A percentile compares a stretch with the other conserved stretches of the same genome.
Conservation (phyloP, 768 basidiomycete genomes). For the Termitomyces sp. region DNA sequence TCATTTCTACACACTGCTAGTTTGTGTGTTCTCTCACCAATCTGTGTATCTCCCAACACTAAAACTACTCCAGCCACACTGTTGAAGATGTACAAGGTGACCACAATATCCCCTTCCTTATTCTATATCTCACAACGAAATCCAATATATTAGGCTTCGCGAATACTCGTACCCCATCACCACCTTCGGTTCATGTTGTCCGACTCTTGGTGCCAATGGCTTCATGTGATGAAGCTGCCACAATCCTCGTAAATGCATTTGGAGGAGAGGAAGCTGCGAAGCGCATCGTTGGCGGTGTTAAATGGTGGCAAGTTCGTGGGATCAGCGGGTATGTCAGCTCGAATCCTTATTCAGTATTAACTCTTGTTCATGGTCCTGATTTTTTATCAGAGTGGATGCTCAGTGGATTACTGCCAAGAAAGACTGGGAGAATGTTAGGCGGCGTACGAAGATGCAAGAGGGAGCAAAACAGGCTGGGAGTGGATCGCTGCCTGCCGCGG, state of each 20-base stretch:
- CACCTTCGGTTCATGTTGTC: slow-evolving; percentile 78
- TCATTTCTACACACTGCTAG: slow-evolving; percentile 73
- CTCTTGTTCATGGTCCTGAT: neutral
- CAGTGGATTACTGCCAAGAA: slow-evolving; percentile 89
- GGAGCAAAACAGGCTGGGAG: slow-evolving; percentile 20
- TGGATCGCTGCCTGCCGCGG: neutral
- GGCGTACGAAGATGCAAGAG: slow-evolving; percentile 46
- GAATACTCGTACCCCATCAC: slow-evolving; percentile 79
- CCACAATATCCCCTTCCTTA: neutral
- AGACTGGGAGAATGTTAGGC: slow-evolving; percentile 72
- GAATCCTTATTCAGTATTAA: neutral
- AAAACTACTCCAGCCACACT: slow-evolving; percentile 53
- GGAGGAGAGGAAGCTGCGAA: slow-evolving; percentile 79
- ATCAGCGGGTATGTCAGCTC: slow-evolving; percentile 56
- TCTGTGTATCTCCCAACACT: neutral
- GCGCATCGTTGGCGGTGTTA: slow-evolving; percentile 78
- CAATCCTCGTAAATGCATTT: slow-evolving; percentile 67
- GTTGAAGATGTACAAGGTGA: slow-evolving; percentile 77
- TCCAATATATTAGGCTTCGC: slow-evolving; percentile 49
- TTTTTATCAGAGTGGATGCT: slow-evolving; percentile 58
- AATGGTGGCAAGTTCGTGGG: slow-evolving; percentile 98
- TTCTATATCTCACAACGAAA: neutral
- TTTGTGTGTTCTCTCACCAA: slow-evolving; percentile 34
- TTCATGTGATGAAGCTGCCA: slow-evolving; percentile 73
- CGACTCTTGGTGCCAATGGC: slow-evolving; percentile 70